Evolutionary conservation across 2,329 filamentous ascomycete species (phyloP).

Genomic region (Fusarium chlamydosporum): DNA sequence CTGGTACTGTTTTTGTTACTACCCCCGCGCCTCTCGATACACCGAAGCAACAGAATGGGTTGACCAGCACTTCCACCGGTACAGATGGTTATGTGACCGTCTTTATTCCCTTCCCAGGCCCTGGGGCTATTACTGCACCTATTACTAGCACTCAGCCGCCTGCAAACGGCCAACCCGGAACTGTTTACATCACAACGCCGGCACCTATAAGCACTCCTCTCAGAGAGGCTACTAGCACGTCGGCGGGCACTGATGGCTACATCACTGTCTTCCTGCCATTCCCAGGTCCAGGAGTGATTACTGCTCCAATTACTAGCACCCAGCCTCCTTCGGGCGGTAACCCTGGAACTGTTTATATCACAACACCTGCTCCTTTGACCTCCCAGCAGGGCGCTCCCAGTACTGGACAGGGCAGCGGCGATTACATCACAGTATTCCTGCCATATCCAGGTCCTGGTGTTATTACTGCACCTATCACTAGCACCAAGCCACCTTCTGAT

Average conservation of each 20-base stretch:
- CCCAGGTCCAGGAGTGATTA: slow-evolving; percentile 20
- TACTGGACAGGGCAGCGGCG: slow-evolving; percentile 1
- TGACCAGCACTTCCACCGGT: slow-evolving; percentile 8
- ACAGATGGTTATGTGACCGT: slow-evolving; percentile 24
- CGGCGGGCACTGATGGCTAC: slow-evolving; percentile 20
- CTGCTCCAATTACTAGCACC: slow-evolving; percentile 20
- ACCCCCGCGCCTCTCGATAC: slow-evolving; percentile 4
- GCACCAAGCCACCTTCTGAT: slow-evolving; percentile 24
- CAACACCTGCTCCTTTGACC: slow-evolving; percentile 15
- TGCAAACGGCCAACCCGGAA: slow-evolving; percentile 18
- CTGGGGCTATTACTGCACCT: slow-evolving; percentile 17
- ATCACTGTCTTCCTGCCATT: slow-evolving; percentile 26
- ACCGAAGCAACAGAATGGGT: slow-evolving; percentile 12
- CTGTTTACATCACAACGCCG: slow-evolving; percentile 25
- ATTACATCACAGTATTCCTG: slow-evolving; percentile 29
- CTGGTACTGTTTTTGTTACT: slow-evolving; percentile 25
- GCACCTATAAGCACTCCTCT: neutral
- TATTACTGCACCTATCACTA: slow-evolving; percentile 35
- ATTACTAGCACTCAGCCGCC: slow-evolving; percentile 20
- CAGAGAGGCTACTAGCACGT: slow-evolving; percentile 1
- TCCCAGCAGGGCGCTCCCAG: slow-evolving; percentile 1
- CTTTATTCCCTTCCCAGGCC: slow-evolving; percentile 11
- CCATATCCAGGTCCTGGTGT: slow-evolving; percentile 29
- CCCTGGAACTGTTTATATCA: slow-evolving; percentile 28
- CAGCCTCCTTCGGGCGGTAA: slow-evolving; percentile 7